phyloP scores from a whole-genome alignment of 2,329 filamentous ascomycete genomes.

The Alternaria angustiovoidea region DNA sequence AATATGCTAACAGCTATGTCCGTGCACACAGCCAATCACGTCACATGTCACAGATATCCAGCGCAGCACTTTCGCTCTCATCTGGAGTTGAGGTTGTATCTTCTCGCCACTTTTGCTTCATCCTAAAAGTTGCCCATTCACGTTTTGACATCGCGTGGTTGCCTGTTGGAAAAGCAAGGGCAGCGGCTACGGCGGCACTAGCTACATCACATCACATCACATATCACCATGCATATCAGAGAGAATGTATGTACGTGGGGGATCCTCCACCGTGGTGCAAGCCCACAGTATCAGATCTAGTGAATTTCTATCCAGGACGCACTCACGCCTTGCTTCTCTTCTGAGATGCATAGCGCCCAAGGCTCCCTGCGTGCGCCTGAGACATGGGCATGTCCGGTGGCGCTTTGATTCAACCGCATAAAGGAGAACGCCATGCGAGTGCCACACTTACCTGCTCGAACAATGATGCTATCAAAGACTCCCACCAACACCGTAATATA shows the following conservation, averaged over 20 bases:
- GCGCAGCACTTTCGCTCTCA: not conserved
- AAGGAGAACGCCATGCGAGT: slow-evolving; percentile 26
- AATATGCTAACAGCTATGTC: slow-evolving; percentile 13
- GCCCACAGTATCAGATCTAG: slow-evolving; percentile 36
- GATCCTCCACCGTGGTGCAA: slow-evolving; percentile 31
- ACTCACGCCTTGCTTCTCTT: slow-evolving; percentile 23
- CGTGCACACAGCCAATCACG: slow-evolving; percentile 13
- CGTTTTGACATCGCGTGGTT: not conserved
- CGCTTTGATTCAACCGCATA: slow-evolving; percentile 21
- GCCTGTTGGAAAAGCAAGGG: not conserved
- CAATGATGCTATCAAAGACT: slow-evolving; percentile 23
- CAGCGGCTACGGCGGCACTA: not conserved
- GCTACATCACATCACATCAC: not conserved
- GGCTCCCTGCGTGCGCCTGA: slow-evolving; percentile 29
- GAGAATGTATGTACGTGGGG: slow-evolving; percentile 18
- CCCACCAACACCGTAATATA: slow-evolving; percentile 24
- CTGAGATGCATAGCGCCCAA: slow-evolving; percentile 21
- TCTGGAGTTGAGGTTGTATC: not conserved
- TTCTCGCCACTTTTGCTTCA: not conserved
- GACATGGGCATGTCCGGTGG: slow-evolving; percentile 25
- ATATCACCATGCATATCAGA: not conserved
- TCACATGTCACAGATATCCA: slow-evolving; percentile 13
- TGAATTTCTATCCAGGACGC: slow-evolving; percentile 40
- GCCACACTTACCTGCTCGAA: slow-evolving; percentile 24
- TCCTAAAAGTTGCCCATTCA: not conserved